Conservation (phyloP, 768 basidiomycete genomes). For the Naganishia antarctica region DNA sequence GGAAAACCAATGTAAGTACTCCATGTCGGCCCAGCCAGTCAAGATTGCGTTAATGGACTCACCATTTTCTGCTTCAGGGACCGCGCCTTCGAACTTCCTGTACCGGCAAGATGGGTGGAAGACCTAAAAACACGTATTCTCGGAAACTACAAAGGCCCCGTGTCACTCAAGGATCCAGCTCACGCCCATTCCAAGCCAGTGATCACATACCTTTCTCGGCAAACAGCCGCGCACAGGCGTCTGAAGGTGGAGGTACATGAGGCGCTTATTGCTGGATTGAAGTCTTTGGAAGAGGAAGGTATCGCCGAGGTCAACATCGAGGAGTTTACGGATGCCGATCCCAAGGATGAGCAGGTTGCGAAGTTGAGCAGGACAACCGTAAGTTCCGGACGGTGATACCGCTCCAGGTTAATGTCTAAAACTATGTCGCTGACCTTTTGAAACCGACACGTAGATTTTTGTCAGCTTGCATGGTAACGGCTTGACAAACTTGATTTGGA, state of each 20-base stretch:
- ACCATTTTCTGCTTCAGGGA: slow-evolving; percentile 32
- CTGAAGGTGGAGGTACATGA: slow-evolving; percentile 32
- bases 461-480: slow-evolving; percentile 38
- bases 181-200: slow-evolving; percentile 22
- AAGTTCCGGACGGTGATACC: too few relatives aligned
- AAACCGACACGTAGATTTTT: too few relatives aligned
- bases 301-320: slow-evolving; percentile 35
- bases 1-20: not conserved
- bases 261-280: slow-evolving; percentile 26
- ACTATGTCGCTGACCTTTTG: too few relatives aligned
- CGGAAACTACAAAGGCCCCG: slow-evolving; percentile 30
- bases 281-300: slow-evolving; percentile 30
- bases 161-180: slow-evolving; percentile 22
- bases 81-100: slow-evolving; percentile 34
- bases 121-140: slow-evolving; percentile 33
- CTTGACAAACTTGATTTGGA: slow-evolving; percentile 35
- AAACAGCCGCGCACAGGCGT: slow-evolving; percentile 28
- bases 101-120: slow-evolving; percentile 32
- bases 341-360: slow-evolving; percentile 31
- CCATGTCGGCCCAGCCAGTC: too few relatives aligned
- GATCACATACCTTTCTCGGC: slow-evolving; percentile 37
- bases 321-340: slow-evolving; percentile 25
- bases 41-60: not conserved
- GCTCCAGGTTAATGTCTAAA: too few relatives aligned
- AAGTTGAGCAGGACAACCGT: slow-evolving; percentile 28